These are phyloP conservation scores for Nothophoma quercina DNA, from an alignment of 2,329 filamentous ascomycete genomes.

Conservation along the genomic window DNA sequence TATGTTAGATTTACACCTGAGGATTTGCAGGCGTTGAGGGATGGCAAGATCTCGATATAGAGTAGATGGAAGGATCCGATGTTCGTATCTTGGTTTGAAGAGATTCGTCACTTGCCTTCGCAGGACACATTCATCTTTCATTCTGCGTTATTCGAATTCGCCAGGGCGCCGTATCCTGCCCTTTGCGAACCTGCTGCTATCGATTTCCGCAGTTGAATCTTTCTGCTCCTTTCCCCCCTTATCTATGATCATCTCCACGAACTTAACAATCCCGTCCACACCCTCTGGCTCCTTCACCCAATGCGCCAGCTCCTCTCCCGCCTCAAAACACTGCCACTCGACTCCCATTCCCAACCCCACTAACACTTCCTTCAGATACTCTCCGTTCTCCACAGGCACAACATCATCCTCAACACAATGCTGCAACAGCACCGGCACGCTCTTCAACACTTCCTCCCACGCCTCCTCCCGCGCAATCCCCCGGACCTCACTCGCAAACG, in stretches of 20 bases:
- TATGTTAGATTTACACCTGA: conserved; percentile 35
- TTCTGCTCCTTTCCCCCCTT: no score
- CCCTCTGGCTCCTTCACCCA: conserved; percentile 60
- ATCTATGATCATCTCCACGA: conserved; percentile 10
- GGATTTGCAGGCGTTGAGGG: conserved; percentile 28
- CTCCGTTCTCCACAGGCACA: conserved; percentile 49
- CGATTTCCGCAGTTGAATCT: no score
- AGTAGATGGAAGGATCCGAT: not conserved
- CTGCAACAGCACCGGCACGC: conserved; percentile 55
- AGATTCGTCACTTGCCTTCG: no score
- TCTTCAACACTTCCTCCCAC: not conserved
- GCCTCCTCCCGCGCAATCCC: not conserved
- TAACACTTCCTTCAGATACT: conserved; percentile 47
- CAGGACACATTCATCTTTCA: no score
- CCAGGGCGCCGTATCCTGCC: no score
- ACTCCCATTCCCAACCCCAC: conserved; percentile 46
- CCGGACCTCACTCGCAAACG: conserved; percentile 17
- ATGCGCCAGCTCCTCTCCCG: conserved; percentile 52
- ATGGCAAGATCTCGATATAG: conserved; percentile 24
- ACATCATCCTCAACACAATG: conserved; percentile 54
- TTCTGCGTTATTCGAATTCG: no score
- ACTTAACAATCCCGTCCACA: conserved; percentile 54
- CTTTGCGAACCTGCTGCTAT: no score
- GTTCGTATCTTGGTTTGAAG: not conserved
- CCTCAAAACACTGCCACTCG: conserved; percentile 51